Base-by-base conservation (phyloP, 495 filamentous ascomycete species). In the Apiosordaria backusii region DNA sequence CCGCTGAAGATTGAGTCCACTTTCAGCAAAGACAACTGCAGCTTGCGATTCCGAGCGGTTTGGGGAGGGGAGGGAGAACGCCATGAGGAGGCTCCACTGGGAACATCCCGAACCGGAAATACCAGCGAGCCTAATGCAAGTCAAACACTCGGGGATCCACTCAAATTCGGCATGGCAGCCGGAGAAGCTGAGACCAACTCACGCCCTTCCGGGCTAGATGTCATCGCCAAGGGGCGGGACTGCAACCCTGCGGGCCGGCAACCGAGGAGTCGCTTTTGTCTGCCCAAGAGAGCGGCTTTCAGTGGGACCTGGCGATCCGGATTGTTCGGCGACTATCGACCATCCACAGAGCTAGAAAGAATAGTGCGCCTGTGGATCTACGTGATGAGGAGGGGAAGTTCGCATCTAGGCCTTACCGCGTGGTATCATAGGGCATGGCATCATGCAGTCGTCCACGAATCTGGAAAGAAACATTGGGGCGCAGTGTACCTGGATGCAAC, bases 101-200 rank as follows among this genome's bases (percentile, higher is more conserved):
- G 35, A 45, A 45, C 35, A 45, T 53, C 65, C 65, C 22, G 40
- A 63, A 60, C 9, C 10, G 55, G 65, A 9, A 61, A 67, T 60
- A 53, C 25, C 35, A 27, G 61, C 65, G 55, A 55, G 45, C 52
- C 65, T 67, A 67, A 67, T 67, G 65, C 60, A 66, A 23, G 52
- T 55, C 52, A 55, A 55, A 19, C 22, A 19, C 52, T 13, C 52
- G n/a, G 52, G 35, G 16, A 45, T 13, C 35, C 35, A 9, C 35
- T 45, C 35, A 15, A 15, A 45, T 45, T 45, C 35, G 35, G 35
- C 35, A 45, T 45, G 35, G 35, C 35, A 45, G 10, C 35, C 35
- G 35, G 35, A 15, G 35, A 13, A 13, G 9, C 35, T 45, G 35
- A 13, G 5, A 45, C 10, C 35, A 15, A 45, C 35, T 45, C 10